Evolutionary conservation across 441 rosid species (phyloP).

Genomic region (Erysimum cheiri): DNA sequence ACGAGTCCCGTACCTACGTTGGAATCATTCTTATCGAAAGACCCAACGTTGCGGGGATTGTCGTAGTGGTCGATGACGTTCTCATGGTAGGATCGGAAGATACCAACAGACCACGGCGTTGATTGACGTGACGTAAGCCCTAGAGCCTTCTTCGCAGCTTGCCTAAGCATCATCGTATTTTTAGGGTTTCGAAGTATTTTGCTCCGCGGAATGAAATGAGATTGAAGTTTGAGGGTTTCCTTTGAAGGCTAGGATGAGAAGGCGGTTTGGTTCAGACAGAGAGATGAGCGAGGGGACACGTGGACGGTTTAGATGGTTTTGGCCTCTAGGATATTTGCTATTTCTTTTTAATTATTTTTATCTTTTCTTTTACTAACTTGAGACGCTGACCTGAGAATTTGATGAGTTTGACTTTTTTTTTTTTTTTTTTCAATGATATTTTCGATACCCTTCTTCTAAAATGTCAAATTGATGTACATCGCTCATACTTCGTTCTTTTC

Average conservation of each 20-base stretch:
- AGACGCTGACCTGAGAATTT: background rate
- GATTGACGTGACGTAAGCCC: constrained; percentile 49
- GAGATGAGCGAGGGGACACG: constrained; percentile 44
- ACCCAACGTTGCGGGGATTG: constrained; percentile 88
- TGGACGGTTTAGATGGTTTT: constrained; percentile 42
- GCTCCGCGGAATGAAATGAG: background rate
- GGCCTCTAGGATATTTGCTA: background rate
- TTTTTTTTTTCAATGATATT: background rate
- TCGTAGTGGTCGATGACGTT: constrained; percentile 92
- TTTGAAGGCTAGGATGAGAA: background rate
- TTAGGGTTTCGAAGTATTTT: background rate
- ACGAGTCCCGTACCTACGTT: constrained; percentile 86
- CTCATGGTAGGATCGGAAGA: constrained; percentile 75
- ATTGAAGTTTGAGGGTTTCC: constrained; percentile 18
- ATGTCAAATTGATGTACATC: background rate
- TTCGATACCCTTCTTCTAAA: background rate
- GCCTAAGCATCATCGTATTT: constrained; percentile 49
- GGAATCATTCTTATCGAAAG: constrained; percentile 90
- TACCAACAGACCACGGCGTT: constrained; percentile 44
- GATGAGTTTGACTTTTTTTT: background rate
- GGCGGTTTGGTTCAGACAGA: background rate
- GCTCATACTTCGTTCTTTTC: background rate
- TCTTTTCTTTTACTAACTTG: background rate
- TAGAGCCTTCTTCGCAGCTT: constrained; percentile 52
- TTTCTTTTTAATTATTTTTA: background rate